A percentile compares a stretch with the other conserved stretches of the same genome.
These are phyloP conservation scores for Candida sp. DNA, from an alignment of 1,139 yeast species.

Conservation along the genomic window DNA sequence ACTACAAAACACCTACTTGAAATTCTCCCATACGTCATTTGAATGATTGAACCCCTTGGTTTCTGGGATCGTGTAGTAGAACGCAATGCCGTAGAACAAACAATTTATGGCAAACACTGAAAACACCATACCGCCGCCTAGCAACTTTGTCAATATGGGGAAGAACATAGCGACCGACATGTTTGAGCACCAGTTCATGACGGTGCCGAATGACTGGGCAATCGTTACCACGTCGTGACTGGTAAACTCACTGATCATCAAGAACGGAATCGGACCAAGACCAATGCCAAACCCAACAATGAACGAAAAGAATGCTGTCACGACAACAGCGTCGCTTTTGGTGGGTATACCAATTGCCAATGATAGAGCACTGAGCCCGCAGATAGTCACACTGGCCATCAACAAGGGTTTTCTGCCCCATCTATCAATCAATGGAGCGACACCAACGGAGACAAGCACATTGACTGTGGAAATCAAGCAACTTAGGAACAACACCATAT, in stretches of 20 bases:
- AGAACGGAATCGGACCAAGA: conserved; percentile 89
- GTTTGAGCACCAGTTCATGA: conserved; percentile 86
- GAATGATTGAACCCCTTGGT: conserved; percentile 30
- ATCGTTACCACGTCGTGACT: conserved; percentile 72
- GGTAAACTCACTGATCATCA: conserved; percentile 82
- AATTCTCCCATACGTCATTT: conserved; percentile 32
- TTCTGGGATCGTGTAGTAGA: conserved; percentile 34
- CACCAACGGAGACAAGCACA: conserved; percentile 29
- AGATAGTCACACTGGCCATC: conserved; percentile 58
- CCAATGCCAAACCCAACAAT: conserved; percentile 87
- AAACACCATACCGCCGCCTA: conserved; percentile 37
- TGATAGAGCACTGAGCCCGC: conserved; percentile 63
- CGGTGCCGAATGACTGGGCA: conserved; percentile 89
- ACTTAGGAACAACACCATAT: conserved; percentile 31
- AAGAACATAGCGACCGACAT: conserved; percentile 77
- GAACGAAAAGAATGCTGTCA: conserved; percentile 70
- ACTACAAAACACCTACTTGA: conserved; percentile 2
- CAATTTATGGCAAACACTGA: conserved; percentile 30
- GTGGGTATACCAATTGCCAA: conserved; percentile 67
- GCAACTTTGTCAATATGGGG: conserved; percentile 48
- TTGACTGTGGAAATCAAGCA: conserved; percentile 36
- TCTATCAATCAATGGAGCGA: conserved; percentile 43
- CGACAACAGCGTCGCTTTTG: conserved; percentile 31
- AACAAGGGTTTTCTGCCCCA: conserved; percentile 77
- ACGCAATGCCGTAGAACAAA: conserved; percentile 21